Base-by-base conservation (phyloP, 805 yeast genomes). In the Candida andamanensis region DNA sequence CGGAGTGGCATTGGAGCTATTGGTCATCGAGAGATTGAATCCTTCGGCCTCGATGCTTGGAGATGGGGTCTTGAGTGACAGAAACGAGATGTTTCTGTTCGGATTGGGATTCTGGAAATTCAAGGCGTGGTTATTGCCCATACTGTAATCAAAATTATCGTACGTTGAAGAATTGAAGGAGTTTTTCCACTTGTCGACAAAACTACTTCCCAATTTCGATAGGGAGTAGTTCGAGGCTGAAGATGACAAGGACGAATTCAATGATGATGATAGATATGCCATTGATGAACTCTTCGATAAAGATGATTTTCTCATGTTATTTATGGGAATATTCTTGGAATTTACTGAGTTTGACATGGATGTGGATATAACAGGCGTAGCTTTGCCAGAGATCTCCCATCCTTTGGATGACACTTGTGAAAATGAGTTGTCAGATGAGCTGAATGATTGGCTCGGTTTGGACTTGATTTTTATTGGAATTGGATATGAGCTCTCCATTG, bases 331-430 rank as follows among this genome's bases (percentile, higher is more conserved):
- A 11, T 8, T 19, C 7, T 26, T 39, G 16, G 36, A 36, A 5
- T 39, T 17, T 3, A 17, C 24, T 15, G 43, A 30, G 10, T 29
- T 29, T 6, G 37, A 24, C 9, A 26, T 13, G 4, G 39, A 30
- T 3, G 34, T 36, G 2, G 32, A 28, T n/a, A 50, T 40, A 30
- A 53, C 45, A 5, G 60, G 53, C 10, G 49, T 33, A n/a, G 66
- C 45, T 36, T 63, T 63, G 11, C 48, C 48, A 1, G 69, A 67
- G 11, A 70, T 66, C 34, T 66, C 74, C 76, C 76, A 72, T 2
- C 75, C 74, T 40, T 57, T 60, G 2, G 35, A 33, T 3, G 66
- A 56, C 2, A 62, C 49, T 3, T 45, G 38, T 0, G 67, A 58
- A 18, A 42, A 43, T 7, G 54, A 50, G 33, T 48, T 50, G 16